Conservation (phyloP, 495 filamentous ascomycete species). For the Aspergillus ostianus region DNA sequence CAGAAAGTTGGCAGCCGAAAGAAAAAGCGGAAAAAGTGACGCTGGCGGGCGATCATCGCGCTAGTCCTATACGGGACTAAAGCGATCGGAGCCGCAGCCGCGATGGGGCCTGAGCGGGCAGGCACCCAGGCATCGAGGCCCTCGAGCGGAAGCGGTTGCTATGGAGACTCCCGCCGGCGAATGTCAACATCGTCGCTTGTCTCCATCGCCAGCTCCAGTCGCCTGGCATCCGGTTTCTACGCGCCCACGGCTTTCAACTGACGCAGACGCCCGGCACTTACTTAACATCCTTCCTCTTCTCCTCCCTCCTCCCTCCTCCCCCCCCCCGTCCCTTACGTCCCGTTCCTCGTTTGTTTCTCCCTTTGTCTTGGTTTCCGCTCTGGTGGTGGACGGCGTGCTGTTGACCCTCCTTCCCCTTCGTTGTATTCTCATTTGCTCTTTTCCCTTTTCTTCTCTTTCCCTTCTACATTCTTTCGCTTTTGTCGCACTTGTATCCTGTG, state of each 20-base stretch:
- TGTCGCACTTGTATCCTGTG: slow-evolving; percentile 16
- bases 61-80: slow-evolving; percentile 29
- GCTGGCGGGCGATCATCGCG: slow-evolving; percentile 2
- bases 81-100: slow-evolving; percentile 25
- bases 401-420: slow-evolving; percentile 4
- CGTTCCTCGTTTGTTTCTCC: slow-evolving; percentile 8
- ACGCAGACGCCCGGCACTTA: slow-evolving; percentile 13
- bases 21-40: neutral
- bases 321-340: slow-evolving; percentile 22
- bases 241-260: slow-evolving; percentile 3
- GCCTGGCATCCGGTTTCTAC: neutral
- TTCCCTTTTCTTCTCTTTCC: slow-evolving; percentile 8
- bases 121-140: slow-evolving; percentile 21
- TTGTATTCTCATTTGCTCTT: slow-evolving; percentile 12
- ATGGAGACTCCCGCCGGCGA: slow-evolving; percentile 36
- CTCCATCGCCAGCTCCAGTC: slow-evolving; percentile 2
- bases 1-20: slow-evolving; percentile 12
- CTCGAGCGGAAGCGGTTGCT: slow-evolving; percentile 28
- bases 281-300: slow-evolving; percentile 1
- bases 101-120: slow-evolving; percentile 2
- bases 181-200: slow-evolving; percentile 31
- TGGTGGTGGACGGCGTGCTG: slow-evolving; percentile 17
- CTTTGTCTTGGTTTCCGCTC: slow-evolving; percentile 1
- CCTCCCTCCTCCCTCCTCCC: slow-evolving; percentile 10
- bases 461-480: slow-evolving; percentile 23